These are phyloP conservation scores for Hypoxylon crocopeplum DNA, from an alignment of 495 filamentous ascomycete genomes.

Conservation along the genomic window DNA sequence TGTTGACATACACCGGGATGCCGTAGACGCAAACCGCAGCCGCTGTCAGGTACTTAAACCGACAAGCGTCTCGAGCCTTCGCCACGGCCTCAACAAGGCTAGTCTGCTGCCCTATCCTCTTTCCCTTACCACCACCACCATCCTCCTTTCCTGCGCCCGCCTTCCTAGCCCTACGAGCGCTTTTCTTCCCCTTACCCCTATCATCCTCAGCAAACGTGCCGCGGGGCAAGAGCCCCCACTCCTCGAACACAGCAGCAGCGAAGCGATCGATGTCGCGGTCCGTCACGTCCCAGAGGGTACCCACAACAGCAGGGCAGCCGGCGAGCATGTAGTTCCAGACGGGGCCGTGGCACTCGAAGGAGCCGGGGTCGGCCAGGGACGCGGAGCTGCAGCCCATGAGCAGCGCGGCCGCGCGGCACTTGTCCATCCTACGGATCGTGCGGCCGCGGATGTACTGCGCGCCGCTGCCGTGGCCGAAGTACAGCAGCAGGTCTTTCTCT, in stretches of 20 bases:
- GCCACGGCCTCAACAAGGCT: conserved; percentile 81
- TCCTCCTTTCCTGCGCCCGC: neutral
- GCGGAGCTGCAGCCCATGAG: conserved; percentile 93
- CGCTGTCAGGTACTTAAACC: conserved; percentile 88
- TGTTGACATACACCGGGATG: conserved; percentile 82
- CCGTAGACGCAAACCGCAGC: conserved; percentile 94
- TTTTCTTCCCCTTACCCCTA: conserved; percentile 17
- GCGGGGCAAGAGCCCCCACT: conserved; percentile 76
- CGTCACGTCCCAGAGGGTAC: conserved; percentile 96
- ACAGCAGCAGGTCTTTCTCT: conserved; percentile 73
- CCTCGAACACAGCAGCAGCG: conserved; percentile 73
- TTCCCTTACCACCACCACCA: conserved; percentile 9
- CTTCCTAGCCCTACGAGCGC: too few species aligned
- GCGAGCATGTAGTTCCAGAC: conserved; percentile 91
- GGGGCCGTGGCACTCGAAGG: conserved; percentile 88
- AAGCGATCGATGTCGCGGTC: conserved; percentile 96
- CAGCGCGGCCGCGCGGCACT: conserved; percentile 71
- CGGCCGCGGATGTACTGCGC: conserved; percentile 87
- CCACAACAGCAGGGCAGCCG: conserved; percentile 81
- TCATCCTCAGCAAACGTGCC: conserved; percentile 43
- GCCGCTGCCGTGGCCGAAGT: conserved; percentile 97
- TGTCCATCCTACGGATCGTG: conserved; percentile 77
- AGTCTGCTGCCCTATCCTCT: conserved; percentile 7
- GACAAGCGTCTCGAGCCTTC: conserved; percentile 73
- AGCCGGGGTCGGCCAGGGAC: conserved; percentile 75